Percentiles rank a stretch among this genome's conserved stretches.
Evolutionary conservation across 768 basidiomycete genomes (phyloP).

Genomic region (Termitomyces sp.): DNA sequence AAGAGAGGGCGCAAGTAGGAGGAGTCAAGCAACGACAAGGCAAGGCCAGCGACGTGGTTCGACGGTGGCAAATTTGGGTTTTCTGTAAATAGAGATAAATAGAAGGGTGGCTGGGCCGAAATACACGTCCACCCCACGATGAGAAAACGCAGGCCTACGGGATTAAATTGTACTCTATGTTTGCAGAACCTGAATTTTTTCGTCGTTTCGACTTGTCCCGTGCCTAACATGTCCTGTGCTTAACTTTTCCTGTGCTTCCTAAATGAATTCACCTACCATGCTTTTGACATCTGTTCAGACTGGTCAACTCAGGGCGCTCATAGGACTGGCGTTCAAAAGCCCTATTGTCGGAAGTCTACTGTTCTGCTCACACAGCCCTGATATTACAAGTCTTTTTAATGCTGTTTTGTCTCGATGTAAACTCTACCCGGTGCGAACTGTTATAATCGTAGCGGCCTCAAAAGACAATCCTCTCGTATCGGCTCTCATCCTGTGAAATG

Average conservation of each 20-base stretch:
- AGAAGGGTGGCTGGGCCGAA: slow-evolving; percentile 9
- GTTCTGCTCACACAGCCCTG: too few species aligned
- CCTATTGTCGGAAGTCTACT: too few species aligned
- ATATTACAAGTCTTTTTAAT: too few species aligned
- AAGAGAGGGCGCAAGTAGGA: neutral
- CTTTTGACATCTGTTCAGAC: neutral
- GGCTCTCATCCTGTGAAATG: too few species aligned
- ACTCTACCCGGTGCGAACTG: too few species aligned
- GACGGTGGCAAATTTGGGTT: slow-evolving; percentile 15
- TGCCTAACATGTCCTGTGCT: neutral
- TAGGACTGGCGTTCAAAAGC: too few species aligned
- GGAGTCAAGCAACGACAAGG: neutral
- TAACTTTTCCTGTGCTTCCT: neutral
- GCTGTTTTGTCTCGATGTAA: too few species aligned
- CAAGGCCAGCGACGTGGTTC: slow-evolving; percentile 14
- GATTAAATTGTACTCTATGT: neutral
- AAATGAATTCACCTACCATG: neutral
- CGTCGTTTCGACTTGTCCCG: neutral
- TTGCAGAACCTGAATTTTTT: neutral
- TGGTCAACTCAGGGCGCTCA: neutral
- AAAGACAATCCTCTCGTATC: too few species aligned
- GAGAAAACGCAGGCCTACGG: neutral
- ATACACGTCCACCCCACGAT: neutral
- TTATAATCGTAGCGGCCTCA: too few species aligned
- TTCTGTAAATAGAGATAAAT: slow-evolving; percentile 13